phyloP scores from a whole-genome alignment of 129 eudicot species.

The Saposhnikovia divaricata region DNA sequence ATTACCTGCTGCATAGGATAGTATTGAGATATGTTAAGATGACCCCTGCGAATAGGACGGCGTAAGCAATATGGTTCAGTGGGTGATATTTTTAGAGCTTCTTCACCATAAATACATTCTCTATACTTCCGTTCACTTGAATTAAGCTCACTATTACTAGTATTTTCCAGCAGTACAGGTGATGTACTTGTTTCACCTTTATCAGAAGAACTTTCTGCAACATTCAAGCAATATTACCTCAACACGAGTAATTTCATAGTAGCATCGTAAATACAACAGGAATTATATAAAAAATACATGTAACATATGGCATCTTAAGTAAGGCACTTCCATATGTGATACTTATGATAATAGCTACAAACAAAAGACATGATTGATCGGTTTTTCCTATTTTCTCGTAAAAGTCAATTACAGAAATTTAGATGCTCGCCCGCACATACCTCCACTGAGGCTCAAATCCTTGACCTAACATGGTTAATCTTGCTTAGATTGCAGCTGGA shows the following conservation, averaged over 20 bases:
- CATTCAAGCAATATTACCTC: constrained; percentile 11
- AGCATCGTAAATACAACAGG: not conserved
- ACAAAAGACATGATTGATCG: not conserved
- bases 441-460: no score
- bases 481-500: not conserved
- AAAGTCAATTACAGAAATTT: not conserved
- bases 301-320: not conserved
- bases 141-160: constrained; percentile 25
- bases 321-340: not conserved
- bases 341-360: not conserved
- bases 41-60: constrained; percentile 97
- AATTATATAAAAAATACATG: not conserved
- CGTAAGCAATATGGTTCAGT: constrained; percentile 90
- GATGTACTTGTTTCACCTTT: constrained; percentile 31
- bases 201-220: constrained; percentile 36
- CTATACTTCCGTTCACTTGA: constrained; percentile 47
- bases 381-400: no score
- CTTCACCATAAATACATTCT: constrained; percentile 84
- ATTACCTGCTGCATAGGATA: constrained; percentile 90
- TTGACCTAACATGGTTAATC: not conserved
- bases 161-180: constrained; percentile 33
- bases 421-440: not conserved
- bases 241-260: not conserved
- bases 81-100: constrained; percentile 83
- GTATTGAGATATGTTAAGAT: constrained; percentile 75